phyloP scores from a whole-genome alignment of 2,329 filamentous ascomycete genomes.

The Incumbomyces lentus region DNA sequence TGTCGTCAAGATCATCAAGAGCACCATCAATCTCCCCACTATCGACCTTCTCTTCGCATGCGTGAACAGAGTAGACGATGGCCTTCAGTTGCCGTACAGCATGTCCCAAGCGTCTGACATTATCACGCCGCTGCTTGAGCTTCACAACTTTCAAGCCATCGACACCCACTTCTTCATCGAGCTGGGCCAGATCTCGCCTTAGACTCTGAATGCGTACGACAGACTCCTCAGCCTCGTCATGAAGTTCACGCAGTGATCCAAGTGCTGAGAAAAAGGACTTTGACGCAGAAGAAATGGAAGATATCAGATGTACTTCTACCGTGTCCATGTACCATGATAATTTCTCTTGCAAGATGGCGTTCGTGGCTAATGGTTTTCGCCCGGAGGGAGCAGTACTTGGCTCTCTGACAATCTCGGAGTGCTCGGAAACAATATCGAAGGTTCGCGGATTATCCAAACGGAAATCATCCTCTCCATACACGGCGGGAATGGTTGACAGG shows the following conservation, averaged over 20 bases:
- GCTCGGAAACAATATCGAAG: conserved; percentile 92
- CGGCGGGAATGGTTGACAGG: conserved; percentile 77
- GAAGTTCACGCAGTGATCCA: conserved; percentile 79
- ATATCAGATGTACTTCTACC: conserved; percentile 91
- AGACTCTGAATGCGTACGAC: conserved; percentile 75
- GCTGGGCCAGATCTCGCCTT: conserved; percentile 63
- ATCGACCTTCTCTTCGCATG: conserved; percentile 73
- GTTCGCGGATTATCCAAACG: conserved; percentile 91
- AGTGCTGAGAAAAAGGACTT: conserved; percentile 93
- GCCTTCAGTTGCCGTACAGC: conserved; percentile 73
- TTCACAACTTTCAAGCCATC: conserved; percentile 78
- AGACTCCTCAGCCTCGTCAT: conserved; percentile 84
- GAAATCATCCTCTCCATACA: conserved; percentile 94
- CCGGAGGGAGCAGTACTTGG: conserved; percentile 47
- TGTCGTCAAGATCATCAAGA: conserved; percentile 61
- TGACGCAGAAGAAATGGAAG: conserved; percentile 89
- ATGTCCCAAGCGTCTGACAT: conserved; percentile 69
- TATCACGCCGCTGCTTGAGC: conserved; percentile 70
- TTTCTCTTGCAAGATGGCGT: conserved; percentile 95
- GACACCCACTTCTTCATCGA: conserved; percentile 80
- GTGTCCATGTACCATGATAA: conserved; percentile 99
- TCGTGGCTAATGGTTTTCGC: conserved; percentile 83
- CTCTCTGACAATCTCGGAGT: conserved; percentile 80
- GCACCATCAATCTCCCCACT: conserved; percentile 73
- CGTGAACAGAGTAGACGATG: conserved; percentile 63